Evolutionary conservation across 139 green algal genomes (phyloP).

Genomic region (Spirogloea muscicola): DNA sequence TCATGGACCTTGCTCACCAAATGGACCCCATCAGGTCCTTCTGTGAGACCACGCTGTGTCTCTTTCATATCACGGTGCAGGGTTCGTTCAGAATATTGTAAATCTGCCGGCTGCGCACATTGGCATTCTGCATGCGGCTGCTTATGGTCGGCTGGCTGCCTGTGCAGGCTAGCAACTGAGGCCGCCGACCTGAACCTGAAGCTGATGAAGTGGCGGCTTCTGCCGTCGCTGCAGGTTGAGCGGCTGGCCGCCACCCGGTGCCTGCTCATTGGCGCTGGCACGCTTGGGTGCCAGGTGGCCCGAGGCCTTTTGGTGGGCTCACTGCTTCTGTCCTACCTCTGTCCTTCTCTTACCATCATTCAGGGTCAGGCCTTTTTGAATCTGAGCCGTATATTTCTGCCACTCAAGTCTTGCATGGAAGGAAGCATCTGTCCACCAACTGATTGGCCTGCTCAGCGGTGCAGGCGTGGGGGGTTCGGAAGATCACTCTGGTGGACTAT

Average conservation of each 20-base stretch:
- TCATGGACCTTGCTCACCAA: constrained; percentile 59
- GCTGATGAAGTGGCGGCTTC: constrained; percentile 92
- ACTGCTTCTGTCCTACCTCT: too few species aligned
- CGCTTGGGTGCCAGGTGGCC: constrained; percentile 83
- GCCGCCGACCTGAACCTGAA: constrained; percentile 91
- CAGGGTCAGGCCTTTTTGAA: neutral
- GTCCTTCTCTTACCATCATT: too few species aligned
- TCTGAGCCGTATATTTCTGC: neutral
- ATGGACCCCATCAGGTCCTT: constrained; percentile 68
- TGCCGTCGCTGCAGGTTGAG: constrained; percentile 63
- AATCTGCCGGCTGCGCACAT: constrained; percentile 58
- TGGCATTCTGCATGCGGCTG: constrained; percentile 59
- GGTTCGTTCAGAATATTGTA: too few species aligned
- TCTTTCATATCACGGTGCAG: too few species aligned
- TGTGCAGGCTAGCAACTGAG: constrained; percentile 46
- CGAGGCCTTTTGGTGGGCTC: constrained; percentile 70
- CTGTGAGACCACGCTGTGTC: too few species aligned
- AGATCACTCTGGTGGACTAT: constrained; percentile 85
- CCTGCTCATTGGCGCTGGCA: constrained; percentile 85
- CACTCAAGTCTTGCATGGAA: neutral
- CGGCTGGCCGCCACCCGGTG: constrained; percentile 62
- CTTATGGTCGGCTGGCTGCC: too few species aligned
- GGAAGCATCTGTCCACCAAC: neutral
- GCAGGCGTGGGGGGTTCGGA: constrained; percentile 73
- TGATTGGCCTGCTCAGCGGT: neutral